phyloP scores from a whole-genome alignment of 75 land plant species.

The Picea sitchensis region DNA sequence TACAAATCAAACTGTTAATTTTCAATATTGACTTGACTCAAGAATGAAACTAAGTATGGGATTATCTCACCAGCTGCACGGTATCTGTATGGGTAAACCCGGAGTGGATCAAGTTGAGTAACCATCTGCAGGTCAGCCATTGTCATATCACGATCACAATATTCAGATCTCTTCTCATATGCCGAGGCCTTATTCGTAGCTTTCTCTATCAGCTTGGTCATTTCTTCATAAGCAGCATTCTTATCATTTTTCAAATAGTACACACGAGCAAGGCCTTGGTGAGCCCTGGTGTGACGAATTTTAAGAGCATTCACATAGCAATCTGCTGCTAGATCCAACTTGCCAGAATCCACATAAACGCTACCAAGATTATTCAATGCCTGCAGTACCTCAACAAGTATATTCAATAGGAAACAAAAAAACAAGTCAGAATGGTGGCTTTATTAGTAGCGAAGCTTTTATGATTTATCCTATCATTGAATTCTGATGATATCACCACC shows the following conservation, averaged over 20 bases:
- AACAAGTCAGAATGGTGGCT: slow-evolving; percentile 2
- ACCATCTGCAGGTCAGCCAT: slow-evolving; percentile 88
- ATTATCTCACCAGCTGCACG: slow-evolving; percentile 88
- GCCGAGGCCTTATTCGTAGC: slow-evolving; percentile 95
- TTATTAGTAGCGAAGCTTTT: background rate
- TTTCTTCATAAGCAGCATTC: slow-evolving; percentile 87
- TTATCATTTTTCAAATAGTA: slow-evolving; percentile 73
- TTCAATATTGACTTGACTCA: background rate
- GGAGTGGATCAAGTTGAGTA: slow-evolving; percentile 83
- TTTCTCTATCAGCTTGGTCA: slow-evolving; percentile 94
- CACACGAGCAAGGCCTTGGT: slow-evolving; percentile 98
- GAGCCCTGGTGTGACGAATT: slow-evolving; percentile 94
- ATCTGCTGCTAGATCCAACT: slow-evolving; percentile 84
- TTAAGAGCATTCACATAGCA: slow-evolving; percentile 95
- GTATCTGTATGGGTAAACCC: slow-evolving; percentile 96
- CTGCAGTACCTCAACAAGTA: slow-evolving; percentile 31
- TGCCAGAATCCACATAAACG: slow-evolving; percentile 91
- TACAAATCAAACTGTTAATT: background rate
- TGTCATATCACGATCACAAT: slow-evolving; percentile 86
- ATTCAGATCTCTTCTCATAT: slow-evolving; percentile 96
- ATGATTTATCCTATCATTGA: background rate
- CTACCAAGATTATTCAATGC: slow-evolving; percentile 97
- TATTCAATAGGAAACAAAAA: background rate
- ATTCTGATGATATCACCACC: background rate
- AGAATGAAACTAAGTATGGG: background rate